These are phyloP conservation scores for Colletotrichum sp. DNA, from an alignment of 2,329 filamentous ascomycete species.

Conservation along the genomic window DNA sequence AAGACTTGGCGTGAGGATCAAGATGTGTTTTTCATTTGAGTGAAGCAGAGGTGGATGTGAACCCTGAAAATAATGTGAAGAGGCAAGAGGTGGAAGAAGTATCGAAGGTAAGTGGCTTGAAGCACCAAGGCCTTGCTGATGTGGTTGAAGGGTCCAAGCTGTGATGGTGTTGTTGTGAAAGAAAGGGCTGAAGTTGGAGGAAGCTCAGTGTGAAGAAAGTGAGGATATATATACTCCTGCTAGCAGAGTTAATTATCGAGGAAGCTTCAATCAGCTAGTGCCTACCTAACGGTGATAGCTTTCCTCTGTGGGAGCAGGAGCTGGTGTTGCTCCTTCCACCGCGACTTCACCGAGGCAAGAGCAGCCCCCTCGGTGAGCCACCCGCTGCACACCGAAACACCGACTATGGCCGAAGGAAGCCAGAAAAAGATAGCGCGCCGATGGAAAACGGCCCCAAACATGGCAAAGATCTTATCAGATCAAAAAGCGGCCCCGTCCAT, in stretches of 20 bases:
- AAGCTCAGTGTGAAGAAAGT: neutral
- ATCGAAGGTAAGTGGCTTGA: too few species aligned
- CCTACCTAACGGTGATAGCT: accelerated
- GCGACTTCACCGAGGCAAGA: neutral
- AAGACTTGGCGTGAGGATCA: too few species aligned
- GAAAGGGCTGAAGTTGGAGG: neutral
- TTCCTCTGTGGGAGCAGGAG: neutral
- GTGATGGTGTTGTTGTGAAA: neutral
- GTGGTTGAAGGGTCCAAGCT: neutral
- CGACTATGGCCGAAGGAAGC: neutral
- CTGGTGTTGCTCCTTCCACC: neutral
- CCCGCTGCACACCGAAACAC: neutral
- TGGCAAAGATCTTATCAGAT: slow-evolving; percentile 16
- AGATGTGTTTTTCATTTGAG: too few species aligned
- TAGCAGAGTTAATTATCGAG: accelerated
- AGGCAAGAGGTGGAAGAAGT: too few species aligned
- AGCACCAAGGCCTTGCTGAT: neutral
- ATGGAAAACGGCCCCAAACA: neutral
- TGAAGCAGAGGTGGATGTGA: too few species aligned
- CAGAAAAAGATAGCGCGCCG: neutral
- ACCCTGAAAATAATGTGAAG: too few species aligned
- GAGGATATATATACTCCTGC: neutral
- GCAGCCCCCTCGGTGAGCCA: neutral
- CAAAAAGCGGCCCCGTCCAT: neutral
- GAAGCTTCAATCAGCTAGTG: neutral